Evolutionary conservation across 768 basidiomycete genomes (phyloP).

Genomic region (Leucogyrophana mollusca): DNA sequence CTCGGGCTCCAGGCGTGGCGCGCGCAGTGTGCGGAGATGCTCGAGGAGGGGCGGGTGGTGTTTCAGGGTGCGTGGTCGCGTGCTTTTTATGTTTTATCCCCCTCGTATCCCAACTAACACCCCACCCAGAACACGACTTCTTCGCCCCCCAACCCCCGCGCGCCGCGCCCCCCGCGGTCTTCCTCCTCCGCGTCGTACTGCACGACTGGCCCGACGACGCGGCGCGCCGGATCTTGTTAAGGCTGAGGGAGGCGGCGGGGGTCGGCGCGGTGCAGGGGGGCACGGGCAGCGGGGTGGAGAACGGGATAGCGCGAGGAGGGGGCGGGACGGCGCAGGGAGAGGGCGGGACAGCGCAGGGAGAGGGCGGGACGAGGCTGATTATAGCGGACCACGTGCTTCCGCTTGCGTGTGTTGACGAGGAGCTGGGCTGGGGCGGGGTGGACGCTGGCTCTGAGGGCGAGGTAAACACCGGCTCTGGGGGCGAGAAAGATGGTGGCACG

Average conservation of each 20-base stretch:
- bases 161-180: constrained; percentile 52
- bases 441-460: not conserved
- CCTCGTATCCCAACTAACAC: not conserved
- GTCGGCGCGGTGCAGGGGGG: too few species aligned
- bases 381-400: constrained; percentile 74
- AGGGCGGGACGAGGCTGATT: constrained; percentile 55
- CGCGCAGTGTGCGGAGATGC: constrained; percentile 53
- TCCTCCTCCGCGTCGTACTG: constrained; percentile 66
- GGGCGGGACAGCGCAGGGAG: too few species aligned
- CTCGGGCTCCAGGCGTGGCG: constrained; percentile 61
- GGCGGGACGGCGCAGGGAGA: too few species aligned
- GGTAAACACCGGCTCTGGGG: not conserved
- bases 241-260: constrained; percentile 37
- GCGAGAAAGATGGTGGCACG: too few species aligned
- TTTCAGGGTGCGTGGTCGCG: constrained; percentile 50
- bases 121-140: constrained; percentile 63
- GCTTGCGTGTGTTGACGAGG: constrained; percentile 61
- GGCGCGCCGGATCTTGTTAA: constrained; percentile 44
- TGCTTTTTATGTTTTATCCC: not conserved
- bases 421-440: constrained; percentile 15
- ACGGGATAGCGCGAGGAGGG: constrained; percentile 28
- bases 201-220: constrained; percentile 78
- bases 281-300: not conserved
- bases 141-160: constrained; percentile 56
- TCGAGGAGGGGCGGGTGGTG: constrained; percentile 49